Evolutionary conservation across 371 early-diverging fungal genomes (phyloP).

Genomic region (Coemansia sp.): DNA sequence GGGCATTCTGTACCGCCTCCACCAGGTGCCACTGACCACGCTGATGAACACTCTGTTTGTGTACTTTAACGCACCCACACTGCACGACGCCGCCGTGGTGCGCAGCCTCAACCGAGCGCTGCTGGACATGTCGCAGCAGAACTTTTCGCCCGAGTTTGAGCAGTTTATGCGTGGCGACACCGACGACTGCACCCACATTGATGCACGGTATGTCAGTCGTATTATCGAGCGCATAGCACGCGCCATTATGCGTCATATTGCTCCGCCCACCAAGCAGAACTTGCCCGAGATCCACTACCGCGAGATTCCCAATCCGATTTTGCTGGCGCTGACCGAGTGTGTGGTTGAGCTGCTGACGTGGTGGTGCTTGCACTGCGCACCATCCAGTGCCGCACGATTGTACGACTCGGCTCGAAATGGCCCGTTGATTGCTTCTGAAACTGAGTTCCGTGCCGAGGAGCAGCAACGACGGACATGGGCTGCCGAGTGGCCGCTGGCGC

Average conservation of each 20-base stretch:
- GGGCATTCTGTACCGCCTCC: conserved; percentile 66
- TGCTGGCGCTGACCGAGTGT: conserved; percentile 63
- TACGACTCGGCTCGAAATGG: background rate
- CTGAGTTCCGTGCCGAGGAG: conserved; percentile 44
- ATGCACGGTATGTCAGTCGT: conserved; percentile 15
- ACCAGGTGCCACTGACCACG: conserved; percentile 67
- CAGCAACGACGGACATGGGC: conserved; percentile 13
- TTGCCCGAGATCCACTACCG: conserved; percentile 76
- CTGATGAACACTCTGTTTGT: conserved; percentile 66
- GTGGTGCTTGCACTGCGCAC: conserved; percentile 50
- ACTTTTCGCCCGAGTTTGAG: conserved; percentile 53
- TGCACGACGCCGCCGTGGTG: conserved; percentile 59
- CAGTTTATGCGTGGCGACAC: conserved; percentile 31
- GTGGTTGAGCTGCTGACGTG: conserved; percentile 65
- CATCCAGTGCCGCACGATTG: conserved; percentile 13
- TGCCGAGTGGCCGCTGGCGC: conserved; percentile 37
- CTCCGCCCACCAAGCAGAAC: conserved; percentile 54
- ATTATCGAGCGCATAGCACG: conserved; percentile 31
- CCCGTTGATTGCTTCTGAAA: conserved; percentile 16
- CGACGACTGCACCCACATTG: conserved; percentile 4
- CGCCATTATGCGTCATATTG: conserved; percentile 22
- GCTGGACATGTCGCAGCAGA: conserved; percentile 63
- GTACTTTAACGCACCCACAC: conserved; percentile 63
- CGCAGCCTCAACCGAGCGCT: conserved; percentile 61
- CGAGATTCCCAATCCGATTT: conserved; percentile 74